Conservation (phyloP, 1,284 basidiomycete species). For the Hymenochaete sp. region DNA sequence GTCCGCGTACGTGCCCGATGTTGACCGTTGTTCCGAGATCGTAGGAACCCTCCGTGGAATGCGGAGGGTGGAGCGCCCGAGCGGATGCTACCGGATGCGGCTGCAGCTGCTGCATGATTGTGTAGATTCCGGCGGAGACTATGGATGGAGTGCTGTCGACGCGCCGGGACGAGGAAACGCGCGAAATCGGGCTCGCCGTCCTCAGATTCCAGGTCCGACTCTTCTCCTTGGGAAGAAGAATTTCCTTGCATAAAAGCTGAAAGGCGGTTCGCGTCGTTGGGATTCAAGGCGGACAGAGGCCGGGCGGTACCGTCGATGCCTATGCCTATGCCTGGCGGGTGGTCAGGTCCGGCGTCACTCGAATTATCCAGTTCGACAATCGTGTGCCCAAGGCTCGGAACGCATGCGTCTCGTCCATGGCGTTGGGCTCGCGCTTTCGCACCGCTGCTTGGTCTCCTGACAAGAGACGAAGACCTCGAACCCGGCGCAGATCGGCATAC, state of each 20-base stretch:
- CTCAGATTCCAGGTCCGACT: slow-evolving; percentile 40
- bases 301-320: too few species aligned
- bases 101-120: slow-evolving; percentile 5
- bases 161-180: slow-evolving; percentile 57
- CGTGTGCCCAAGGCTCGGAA: slow-evolving; percentile 17
- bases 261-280: too few species aligned
- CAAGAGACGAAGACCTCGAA: slow-evolving; percentile 31
- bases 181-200: slow-evolving; percentile 60
- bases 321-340: slow-evolving; percentile 3
- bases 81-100: not conserved
- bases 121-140: slow-evolving; percentile 54
- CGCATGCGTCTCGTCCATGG: slow-evolving; percentile 1
- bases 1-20: not conserved
- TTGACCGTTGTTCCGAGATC: not conserved
- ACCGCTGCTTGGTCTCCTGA: slow-evolving; percentile 18
- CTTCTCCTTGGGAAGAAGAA: slow-evolving; percentile 22
- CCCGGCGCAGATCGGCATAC: slow-evolving; percentile 21
- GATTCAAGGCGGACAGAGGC: slow-evolving; percentile 17
- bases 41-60: not conserved
- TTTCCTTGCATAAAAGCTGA: too few species aligned
- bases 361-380: slow-evolving; percentile 3
- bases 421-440: slow-evolving; percentile 16
- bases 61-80: not conserved
- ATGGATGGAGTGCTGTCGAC: slow-evolving; percentile 60
- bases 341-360: not conserved